Percentiles rank a stretch among this genome's conserved stretches.
Conservation (phyloP, 441 rosid genomes). For the Corymbia calophylla region DNA sequence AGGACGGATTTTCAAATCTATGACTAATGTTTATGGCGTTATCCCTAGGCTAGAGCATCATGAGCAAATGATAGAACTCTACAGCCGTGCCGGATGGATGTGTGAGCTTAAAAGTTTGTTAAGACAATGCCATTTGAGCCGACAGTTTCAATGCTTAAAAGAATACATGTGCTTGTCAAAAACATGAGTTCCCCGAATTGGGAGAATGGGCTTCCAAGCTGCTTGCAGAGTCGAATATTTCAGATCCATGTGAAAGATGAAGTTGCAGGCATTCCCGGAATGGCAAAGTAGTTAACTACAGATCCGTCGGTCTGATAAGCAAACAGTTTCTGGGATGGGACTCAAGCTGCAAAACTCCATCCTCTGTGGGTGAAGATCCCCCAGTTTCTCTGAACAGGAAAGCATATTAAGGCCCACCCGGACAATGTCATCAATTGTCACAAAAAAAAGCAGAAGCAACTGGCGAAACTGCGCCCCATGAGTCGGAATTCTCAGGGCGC, state of each 20-base stretch:
- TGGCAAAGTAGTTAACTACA: background rate
- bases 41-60: slow-evolving; percentile 71
- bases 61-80: slow-evolving; percentile 66
- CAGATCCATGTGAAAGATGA: slow-evolving; percentile 2
- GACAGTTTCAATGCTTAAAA: slow-evolving; percentile 41
- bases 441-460: background rate
- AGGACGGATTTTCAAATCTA: slow-evolving; percentile 39
- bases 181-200: slow-evolving; percentile 27
- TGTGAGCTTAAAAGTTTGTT: slow-evolving; percentile 56
- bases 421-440: background rate
- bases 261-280: background rate
- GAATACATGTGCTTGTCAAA: slow-evolving; percentile 39
- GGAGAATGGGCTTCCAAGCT: slow-evolving; percentile 54
- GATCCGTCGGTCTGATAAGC: background rate
- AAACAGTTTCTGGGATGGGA: background rate
- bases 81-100: slow-evolving; percentile 28
- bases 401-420: background rate
- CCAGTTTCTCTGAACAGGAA: background rate
- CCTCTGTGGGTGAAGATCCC: background rate
- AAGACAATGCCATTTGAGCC: slow-evolving; percentile 60
- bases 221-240: slow-evolving; percentile 22
- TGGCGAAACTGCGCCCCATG: background rate
- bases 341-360: background rate
- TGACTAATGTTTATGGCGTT: slow-evolving; percentile 36
- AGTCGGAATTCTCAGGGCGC: background rate